Base-by-base conservation (phyloP, 2,329 filamentous ascomycete species). In the Stagonosporopsis rhizophila region DNA sequence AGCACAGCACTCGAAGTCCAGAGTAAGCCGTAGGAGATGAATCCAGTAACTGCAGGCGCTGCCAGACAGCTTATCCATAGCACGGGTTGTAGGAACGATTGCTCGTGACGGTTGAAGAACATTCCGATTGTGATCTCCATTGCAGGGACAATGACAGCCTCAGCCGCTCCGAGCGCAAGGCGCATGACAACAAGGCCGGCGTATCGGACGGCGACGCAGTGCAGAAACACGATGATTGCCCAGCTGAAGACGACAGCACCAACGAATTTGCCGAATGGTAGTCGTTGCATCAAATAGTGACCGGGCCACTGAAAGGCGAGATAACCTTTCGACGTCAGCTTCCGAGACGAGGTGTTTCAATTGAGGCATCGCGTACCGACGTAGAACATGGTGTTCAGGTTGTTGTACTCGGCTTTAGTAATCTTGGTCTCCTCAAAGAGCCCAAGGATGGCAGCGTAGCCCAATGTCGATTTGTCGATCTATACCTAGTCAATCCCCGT, bases 381-480 rank as follows among this genome's bases (percentile, higher is more conserved):
- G n/a, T 47, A 47, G 17, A 47, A 47, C 44, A 47, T 39, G 15
- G 44, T 47, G 25, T 47, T 47, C n/a, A 47, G 17, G n/a, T 47
- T 47, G 34, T 47, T 47, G 35, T 47, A 47, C 12, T 47, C 34
- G 0, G 44, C 44, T 39, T 47, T 47, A 3, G 44, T 47, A 12
- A 47, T 47, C 8, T 47, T 38, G 6, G 44, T 47, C 23, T 47
- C 44, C 25, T 47, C 44, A 22, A 47, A 47, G 12, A 47, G 30
- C 12, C 44, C 44, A 3, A 47, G 35, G 15, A 47, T 47, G 6
- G 44, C 44, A 30, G 44, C 44, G 14, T 47, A 47, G 11, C 44
- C 44, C 8, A 47, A n/a, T 12, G 44, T 47, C 4, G 44, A 47
- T 30, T 47, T 47, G 34, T 47, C 44, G 25, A 47, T 39, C 44